Evolutionary conservation across 129 eudicot genomes (phyloP).

Genomic region (Flaveria linearis): DNA sequence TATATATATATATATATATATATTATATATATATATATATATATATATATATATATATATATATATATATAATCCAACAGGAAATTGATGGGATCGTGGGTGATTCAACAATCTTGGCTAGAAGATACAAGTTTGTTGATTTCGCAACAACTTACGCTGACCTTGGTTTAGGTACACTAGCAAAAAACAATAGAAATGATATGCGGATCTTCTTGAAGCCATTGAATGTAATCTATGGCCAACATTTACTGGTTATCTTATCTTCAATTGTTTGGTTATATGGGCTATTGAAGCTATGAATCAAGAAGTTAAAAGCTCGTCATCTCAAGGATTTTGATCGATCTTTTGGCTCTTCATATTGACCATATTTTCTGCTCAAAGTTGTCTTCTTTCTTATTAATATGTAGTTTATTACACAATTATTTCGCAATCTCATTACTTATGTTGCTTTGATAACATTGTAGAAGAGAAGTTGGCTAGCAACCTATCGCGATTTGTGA

Average conservation of each 20-base stretch:
- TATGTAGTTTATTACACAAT: neutral
- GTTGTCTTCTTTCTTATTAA: conserved; percentile 27
- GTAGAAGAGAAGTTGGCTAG: conserved; percentile 30
- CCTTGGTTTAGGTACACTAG: conserved; percentile 33
- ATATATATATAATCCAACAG: too few relatives aligned
- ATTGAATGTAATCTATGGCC: conserved; percentile 35
- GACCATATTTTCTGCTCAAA: conserved; percentile 36
- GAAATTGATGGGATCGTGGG: conserved; percentile 47
- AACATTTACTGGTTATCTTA: conserved; percentile 20
- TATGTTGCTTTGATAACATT: neutral
- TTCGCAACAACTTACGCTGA: conserved; percentile 48
- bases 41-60: too few relatives aligned
- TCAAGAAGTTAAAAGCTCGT: conserved; percentile 22
- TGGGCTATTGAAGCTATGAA: conserved; percentile 43
- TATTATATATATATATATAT: too few relatives aligned
- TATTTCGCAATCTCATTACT: conserved; percentile 12
- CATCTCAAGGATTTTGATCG: conserved; percentile 23
- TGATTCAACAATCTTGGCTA: conserved; percentile 40
- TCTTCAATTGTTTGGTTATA: conserved; percentile 30
- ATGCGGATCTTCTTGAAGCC: conserved; percentile 50
- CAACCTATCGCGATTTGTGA: conserved; percentile 30
- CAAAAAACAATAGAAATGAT: conserved; percentile 11
- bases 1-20: too few relatives aligned
- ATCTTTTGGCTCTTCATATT: conserved; percentile 33
- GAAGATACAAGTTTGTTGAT: conserved; percentile 43